Base-by-base conservation (phyloP, 2,329 filamentous ascomycete species). In the Penicillium hordei region DNA sequence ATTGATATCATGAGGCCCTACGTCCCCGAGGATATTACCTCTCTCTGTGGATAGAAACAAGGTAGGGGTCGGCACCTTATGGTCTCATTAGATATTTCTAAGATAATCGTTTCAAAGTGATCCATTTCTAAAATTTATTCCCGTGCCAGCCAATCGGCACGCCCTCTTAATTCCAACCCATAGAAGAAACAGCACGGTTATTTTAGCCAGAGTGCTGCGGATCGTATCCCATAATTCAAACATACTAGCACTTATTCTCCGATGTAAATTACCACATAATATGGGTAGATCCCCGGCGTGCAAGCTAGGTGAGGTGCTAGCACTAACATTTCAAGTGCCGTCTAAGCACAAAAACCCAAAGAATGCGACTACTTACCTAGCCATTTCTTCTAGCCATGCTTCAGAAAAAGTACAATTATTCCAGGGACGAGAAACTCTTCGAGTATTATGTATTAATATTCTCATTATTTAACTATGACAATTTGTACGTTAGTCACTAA, bases 1-100 rank as follows among this genome's bases (percentile, higher is more conserved):
- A 64, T 71, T 23, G 48, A 64, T n/a, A 73, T 72, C 19, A 33
- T 73, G 25, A 62, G 43, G 2, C 60, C 63, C 0, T 72, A 66
- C 43, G 60, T 72, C 7, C 71, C 70, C 0, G 58, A 60, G 2
- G 63, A 72, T 45, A 72, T 73, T 13, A 52, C 60, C 6, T 48
- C 61, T 1, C 56, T 73, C 36, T 73, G 71, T 50, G 63, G 60
- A 1, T 65, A 38, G 48, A 27, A 5, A 31, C 9, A 31, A 31
- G 27, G 19, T 21, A 19, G 5, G 9, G 25, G 19, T 15, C 3
- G 3, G 6, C 12, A 31, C 31, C 15, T 15, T 31, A 19, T 48
- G 13, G 8, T 23, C 13, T 23, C 19, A 12, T 17, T 23, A 0
- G 2, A 23, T 34, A 1, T 48, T 48, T n/a, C 27, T 12, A 17